Evolutionary conservation across 2,329 filamentous ascomycete species (phyloP), one percentile per base, ranked within the genome.

Genomic region (Hirsutella rhossiliensis): DNA sequence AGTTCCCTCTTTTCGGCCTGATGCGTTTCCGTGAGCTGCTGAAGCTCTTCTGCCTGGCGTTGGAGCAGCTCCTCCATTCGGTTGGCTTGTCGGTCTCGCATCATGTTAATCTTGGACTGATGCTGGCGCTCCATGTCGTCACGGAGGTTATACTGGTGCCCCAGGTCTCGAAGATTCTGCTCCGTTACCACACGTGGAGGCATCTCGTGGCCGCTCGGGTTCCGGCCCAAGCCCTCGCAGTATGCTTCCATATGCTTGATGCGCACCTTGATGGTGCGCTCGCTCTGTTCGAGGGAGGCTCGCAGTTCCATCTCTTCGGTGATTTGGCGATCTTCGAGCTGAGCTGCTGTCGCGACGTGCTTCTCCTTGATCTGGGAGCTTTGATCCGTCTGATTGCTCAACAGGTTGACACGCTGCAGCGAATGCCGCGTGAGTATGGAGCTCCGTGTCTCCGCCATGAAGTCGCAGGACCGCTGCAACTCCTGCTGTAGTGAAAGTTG

Each of bases 161-260:
- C 71, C 4, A 81, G 64, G 54, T 79, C 74, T 30, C 72, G 68
- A 18, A 78, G 61, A 49, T 82, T 74, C 39, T 72, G 67, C 53
- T 79, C 73, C 2, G 78, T 82, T 15, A 82, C 75, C 1, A 71
- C 61, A 8, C 78, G 64, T 1, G 63, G 61, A 4, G 73, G 72
- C 57, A 73, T 65, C 4, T 56, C 51, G 1, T 43, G 15, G 13
- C 3, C 45, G 2, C 57, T 52, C 2, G 61, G 58, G 20, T 57
- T 64, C 29, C 65, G 64, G 4, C 72, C 73, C 2, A 75, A 58
- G 4, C 70, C 69, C 47, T 76, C 69, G 52, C 77, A 81, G 56
- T 82, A 82, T 6, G 76, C 77, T 52, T 82, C 77, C 78, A 82
- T 82, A 50, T 82, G 73, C 54, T 71, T 73, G n/a, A 82, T 62